A percentile compares a stretch with the other conserved stretches of the same genome.
These are phyloP conservation scores for Phyllosticta citribraziliensis DNA, from an alignment of 2,329 filamentous ascomycete species.

Conservation along the genomic window DNA sequence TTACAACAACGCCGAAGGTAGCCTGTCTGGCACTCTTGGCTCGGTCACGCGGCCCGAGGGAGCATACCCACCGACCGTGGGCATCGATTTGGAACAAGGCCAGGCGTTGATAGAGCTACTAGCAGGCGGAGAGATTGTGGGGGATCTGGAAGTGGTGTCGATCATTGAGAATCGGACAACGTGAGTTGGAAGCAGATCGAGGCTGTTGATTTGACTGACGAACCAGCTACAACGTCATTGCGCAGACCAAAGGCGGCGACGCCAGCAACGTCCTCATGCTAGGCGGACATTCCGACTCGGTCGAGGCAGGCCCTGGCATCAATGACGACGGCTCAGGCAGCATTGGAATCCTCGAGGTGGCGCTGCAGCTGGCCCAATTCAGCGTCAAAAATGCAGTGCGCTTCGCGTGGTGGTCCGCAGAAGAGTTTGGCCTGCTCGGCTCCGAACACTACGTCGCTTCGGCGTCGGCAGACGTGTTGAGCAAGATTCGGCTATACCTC, in stretches of 20 bases:
- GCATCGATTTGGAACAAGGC: slow-evolving; percentile 52
- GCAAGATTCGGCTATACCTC: slow-evolving; percentile 29
- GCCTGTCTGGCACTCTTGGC: slow-evolving; percentile 56
- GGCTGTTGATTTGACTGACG: background rate
- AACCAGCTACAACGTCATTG: slow-evolving; percentile 24
- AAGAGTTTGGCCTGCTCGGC: slow-evolving; percentile 29
- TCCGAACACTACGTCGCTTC: slow-evolving; percentile 25
- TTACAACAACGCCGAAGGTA: slow-evolving; percentile 60
- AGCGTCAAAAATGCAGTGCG: slow-evolving; percentile 29
- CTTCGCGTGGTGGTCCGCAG: slow-evolving; percentile 30
- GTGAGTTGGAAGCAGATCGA: slow-evolving; percentile 11
- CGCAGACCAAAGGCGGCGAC: slow-evolving; percentile 26
- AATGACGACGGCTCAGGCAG: slow-evolving; percentile 32
- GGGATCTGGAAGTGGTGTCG: slow-evolving; percentile 33
- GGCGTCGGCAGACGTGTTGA: slow-evolving; percentile 20
- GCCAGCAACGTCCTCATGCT: slow-evolving; percentile 26
- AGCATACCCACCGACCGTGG: slow-evolving; percentile 57
- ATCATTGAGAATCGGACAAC: slow-evolving; percentile 39
- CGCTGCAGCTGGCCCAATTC: slow-evolving; percentile 28
- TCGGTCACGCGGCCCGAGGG: slow-evolving; percentile 43
- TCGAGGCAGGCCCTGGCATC: slow-evolving; percentile 29
- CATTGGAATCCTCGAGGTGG: slow-evolving; percentile 27
- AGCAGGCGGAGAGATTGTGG: slow-evolving; percentile 31
- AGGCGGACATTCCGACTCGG: slow-evolving; percentile 29
- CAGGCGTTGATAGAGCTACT: slow-evolving; percentile 46